Percentiles rank a stretch among this genome's conserved stretches.
These are phyloP conservation scores for Xylaria polymorpha DNA, from an alignment of 2,329 filamentous ascomycete species.

Conservation along the genomic window DNA sequence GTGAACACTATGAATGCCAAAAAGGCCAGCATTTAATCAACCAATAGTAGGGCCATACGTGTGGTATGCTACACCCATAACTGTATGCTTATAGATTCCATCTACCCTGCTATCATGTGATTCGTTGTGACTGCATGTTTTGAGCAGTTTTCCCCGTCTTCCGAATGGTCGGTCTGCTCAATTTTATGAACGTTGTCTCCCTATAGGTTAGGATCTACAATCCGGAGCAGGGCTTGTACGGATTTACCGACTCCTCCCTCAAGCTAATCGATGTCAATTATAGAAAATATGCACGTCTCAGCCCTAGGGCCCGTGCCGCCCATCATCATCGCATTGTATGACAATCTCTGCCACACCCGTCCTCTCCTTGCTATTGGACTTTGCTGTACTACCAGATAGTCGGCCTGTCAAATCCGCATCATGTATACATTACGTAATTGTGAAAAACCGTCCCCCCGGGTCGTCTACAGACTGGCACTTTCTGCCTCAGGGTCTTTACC, in stretches of 20 bases:
- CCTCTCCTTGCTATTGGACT: slow-evolving; percentile 18
- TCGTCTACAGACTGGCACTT: slow-evolving; percentile 8
- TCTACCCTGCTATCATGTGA: not conserved
- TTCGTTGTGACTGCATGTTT: not conserved
- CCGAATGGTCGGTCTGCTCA: not conserved
- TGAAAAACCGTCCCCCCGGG: not conserved
- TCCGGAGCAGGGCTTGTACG: slow-evolving; percentile 16
- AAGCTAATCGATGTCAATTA: slow-evolving; percentile 20
- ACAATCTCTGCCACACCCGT: not conserved
- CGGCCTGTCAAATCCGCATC: slow-evolving; percentile 2
- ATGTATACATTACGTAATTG: slow-evolving; percentile 21
- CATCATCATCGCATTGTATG: not conserved
- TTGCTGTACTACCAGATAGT: not conserved
- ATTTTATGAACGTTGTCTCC: not conserved
- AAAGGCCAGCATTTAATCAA: not conserved
- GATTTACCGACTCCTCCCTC: slow-evolving; percentile 1
- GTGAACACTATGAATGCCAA: not conserved
- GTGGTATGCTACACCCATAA: not conserved
- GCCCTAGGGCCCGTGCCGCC: slow-evolving; percentile 14
- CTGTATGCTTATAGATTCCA: not conserved
- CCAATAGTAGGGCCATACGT: not conserved
- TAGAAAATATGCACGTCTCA: slow-evolving; percentile 28
- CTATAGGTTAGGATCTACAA: not conserved
- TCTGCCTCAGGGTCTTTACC: slow-evolving; percentile 10
- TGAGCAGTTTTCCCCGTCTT: not conserved